A percentile compares a stretch with the other conserved stretches of the same genome.
These are phyloP conservation scores for Aspergillus puulaauensis DNA, from an alignment of 2,329 filamentous ascomycete species.

Conservation along the genomic window DNA sequence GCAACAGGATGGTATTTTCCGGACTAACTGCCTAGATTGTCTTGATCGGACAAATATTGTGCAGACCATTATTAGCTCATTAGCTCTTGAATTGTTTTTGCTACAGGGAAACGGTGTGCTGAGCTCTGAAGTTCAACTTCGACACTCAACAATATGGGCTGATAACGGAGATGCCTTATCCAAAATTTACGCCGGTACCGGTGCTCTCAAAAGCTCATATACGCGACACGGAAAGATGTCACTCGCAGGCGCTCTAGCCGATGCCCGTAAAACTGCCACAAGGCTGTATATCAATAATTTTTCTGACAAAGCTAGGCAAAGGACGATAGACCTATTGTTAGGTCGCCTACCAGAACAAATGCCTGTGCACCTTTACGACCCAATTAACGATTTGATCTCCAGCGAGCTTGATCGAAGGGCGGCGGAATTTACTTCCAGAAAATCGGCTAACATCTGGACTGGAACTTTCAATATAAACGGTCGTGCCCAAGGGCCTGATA, in stretches of 20 bases:
- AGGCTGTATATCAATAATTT: slow-evolving; percentile 98
- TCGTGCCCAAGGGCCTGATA: slow-evolving; percentile 70
- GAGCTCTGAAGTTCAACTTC: slow-evolving; percentile 80
- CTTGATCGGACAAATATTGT: slow-evolving; percentile 94
- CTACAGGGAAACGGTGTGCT: slow-evolving; percentile 68
- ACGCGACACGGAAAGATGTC: slow-evolving; percentile 96
- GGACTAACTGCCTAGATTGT: slow-evolving; percentile 95
- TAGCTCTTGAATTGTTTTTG: slow-evolving; percentile 86
- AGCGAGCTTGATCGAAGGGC: slow-evolving; percentile 66
- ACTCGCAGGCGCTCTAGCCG: slow-evolving; percentile 86
- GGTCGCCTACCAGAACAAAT: slow-evolving; percentile 80
- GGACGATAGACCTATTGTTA: slow-evolving; percentile 90
- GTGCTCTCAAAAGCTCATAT: slow-evolving; percentile 91
- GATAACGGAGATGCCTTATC: slow-evolving; percentile 95
- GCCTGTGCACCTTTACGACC: slow-evolving; percentile 85
- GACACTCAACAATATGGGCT: slow-evolving; percentile 92
- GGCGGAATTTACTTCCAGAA: slow-evolving; percentile 72
- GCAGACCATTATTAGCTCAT: slow-evolving; percentile 91
- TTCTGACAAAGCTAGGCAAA: slow-evolving; percentile 86
- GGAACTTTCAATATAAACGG: slow-evolving; percentile 97
- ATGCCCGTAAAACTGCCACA: slow-evolving; percentile 90
- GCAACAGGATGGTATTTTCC: slow-evolving; percentile 92
- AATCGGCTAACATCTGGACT: slow-evolving; percentile 75
- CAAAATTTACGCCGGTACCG: slow-evolving; percentile 94
- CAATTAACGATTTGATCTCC: slow-evolving; percentile 87